Conservation (phyloP, 2,329 filamentous ascomycete genomes). For the Aspergillus vadensis region DNA sequence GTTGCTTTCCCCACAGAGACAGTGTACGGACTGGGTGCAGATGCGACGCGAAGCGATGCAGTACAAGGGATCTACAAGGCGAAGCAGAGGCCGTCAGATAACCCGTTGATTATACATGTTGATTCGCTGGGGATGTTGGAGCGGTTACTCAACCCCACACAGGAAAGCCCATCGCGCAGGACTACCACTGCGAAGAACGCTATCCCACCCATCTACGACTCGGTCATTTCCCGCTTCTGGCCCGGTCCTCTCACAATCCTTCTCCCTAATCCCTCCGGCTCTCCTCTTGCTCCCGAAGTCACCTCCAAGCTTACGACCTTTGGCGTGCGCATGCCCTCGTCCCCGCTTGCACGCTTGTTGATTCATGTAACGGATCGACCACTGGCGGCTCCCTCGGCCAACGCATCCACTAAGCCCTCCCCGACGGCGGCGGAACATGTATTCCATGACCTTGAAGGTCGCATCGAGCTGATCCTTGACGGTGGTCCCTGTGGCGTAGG, state of each 20-base stretch:
- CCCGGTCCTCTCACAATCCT: slow-evolving; percentile 91
- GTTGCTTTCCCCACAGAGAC: slow-evolving; percentile 98
- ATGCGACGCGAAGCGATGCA: slow-evolving; percentile 80
- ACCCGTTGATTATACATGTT: slow-evolving; percentile 92
- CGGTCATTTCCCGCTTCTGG: slow-evolving; percentile 84
- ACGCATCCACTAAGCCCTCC: slow-evolving; percentile 89
- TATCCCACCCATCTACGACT: slow-evolving; percentile 74
- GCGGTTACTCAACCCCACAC: slow-evolving; percentile 54
- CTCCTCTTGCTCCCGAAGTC: slow-evolving; percentile 81
- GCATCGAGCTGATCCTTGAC: slow-evolving; percentile 84
- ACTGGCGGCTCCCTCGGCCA: slow-evolving; percentile 88
- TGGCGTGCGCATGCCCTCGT: slow-evolving; percentile 85
- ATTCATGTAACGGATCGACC: slow-evolving; percentile 77
- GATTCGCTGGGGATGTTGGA: slow-evolving; percentile 77
- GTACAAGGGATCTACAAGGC: slow-evolving; percentile 90
- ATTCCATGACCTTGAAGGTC: slow-evolving; percentile 75
- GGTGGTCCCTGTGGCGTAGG: slow-evolving; percentile 85
- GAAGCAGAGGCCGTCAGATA: slow-evolving; percentile 89
- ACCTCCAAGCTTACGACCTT: slow-evolving; percentile 84
- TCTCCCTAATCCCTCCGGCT: slow-evolving; percentile 70
- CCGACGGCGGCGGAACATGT: slow-evolving; percentile 92
- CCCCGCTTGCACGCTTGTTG: slow-evolving; percentile 81
- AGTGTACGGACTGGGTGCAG: slow-evolving; percentile 94
- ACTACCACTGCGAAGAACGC: slow-evolving; percentile 33
- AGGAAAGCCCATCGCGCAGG: slow-evolving; percentile 29